Percentiles rank a stretch among this genome's conserved stretches.
Evolutionary conservation across 441 rosid genomes (phyloP).

Genomic region (Raphanus hybrid): DNA sequence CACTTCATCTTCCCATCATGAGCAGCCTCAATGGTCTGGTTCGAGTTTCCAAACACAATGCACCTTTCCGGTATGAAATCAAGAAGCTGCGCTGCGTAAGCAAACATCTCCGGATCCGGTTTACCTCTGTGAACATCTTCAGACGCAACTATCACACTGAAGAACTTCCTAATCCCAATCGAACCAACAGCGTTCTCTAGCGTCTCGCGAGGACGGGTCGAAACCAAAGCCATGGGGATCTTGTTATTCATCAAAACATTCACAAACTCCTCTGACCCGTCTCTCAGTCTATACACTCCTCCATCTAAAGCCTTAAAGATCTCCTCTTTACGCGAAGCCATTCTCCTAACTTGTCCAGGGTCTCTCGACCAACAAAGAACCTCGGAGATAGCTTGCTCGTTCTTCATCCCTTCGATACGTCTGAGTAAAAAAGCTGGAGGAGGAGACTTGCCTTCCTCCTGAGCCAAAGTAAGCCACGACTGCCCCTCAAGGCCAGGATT

Average conservation of each 20-base stretch:
- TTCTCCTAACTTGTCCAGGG: constrained; percentile 66
- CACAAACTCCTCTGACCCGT: constrained; percentile 84
- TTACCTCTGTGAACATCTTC: constrained; percentile 94
- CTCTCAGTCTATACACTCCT: constrained; percentile 69
- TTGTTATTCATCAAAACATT: constrained; percentile 79
- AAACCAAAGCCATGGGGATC: constrained; percentile 96
- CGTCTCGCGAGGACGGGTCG: constrained; percentile 80
- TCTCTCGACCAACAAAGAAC: constrained; percentile 97
- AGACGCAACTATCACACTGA: constrained; percentile 74
- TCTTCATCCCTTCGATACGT: constrained; percentile 92
- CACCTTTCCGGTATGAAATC: constrained; percentile 90
- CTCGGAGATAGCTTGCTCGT: constrained; percentile 92
- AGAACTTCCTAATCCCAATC: constrained; percentile 68
- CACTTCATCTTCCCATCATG: constrained; percentile 95
- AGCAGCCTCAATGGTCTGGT: constrained; percentile 94
- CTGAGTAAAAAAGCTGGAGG: constrained; percentile 75
- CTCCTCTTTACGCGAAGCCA: constrained; percentile 86
- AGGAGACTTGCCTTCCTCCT: constrained; percentile 90
- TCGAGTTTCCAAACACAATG: constrained; percentile 94
- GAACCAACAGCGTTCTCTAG: constrained; percentile 77
- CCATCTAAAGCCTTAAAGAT: constrained; percentile 81
- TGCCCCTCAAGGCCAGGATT: constrained; percentile 81
- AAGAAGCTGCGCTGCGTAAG: constrained; percentile 89
- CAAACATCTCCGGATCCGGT: constrained; percentile 96
- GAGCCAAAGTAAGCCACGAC: constrained; percentile 84